Evolutionary conservation across 441 rosid species (phyloP).

Genomic region (Cnidoscolus chayamansa): DNA sequence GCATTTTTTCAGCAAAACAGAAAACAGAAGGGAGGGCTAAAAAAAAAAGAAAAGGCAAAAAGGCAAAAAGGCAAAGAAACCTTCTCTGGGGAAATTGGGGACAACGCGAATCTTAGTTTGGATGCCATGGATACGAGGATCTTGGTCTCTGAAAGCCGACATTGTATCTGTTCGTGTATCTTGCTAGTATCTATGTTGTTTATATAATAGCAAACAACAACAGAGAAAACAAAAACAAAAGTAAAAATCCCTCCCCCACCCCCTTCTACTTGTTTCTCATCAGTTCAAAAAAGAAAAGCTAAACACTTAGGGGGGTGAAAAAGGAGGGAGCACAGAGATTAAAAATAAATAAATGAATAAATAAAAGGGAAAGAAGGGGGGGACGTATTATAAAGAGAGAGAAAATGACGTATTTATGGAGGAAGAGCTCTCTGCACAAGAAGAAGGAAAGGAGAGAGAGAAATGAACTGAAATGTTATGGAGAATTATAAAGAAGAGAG

Average conservation of each 20-base stretch:
- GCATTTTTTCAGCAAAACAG: constrained; percentile 17
- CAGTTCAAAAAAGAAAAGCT: background rate
- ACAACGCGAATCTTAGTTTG: constrained; percentile 91
- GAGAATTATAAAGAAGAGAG: background rate
- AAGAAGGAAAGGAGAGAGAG: constrained; percentile 10
- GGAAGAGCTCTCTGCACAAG: background rate
- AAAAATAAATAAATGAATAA: too few species aligned
- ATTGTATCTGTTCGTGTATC: constrained; percentile 39
- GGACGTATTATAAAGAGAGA: background rate
- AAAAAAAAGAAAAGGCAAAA: background rate
- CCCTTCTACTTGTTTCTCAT: background rate
- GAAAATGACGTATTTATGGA: constrained; percentile 20
- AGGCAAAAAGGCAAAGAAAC: constrained; percentile 28
- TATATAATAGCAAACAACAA: background rate
- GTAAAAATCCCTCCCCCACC: background rate
- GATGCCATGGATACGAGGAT: constrained; percentile 81
- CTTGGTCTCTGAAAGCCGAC: constrained; percentile 69
- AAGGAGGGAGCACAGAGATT: background rate
- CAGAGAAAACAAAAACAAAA: background rate
- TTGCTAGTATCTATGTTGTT: background rate
- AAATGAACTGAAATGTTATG: background rate
- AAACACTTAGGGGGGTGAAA: background rate
- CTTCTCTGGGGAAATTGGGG: constrained; percentile 92
- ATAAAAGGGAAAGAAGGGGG: background rate
- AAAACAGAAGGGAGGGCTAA: background rate